Percentiles rank a stretch among this genome's conserved stretches.
These are phyloP conservation scores for Eutrema yunnanense DNA, from an alignment of 345 rosid genomes.

Conservation along the genomic window DNA sequence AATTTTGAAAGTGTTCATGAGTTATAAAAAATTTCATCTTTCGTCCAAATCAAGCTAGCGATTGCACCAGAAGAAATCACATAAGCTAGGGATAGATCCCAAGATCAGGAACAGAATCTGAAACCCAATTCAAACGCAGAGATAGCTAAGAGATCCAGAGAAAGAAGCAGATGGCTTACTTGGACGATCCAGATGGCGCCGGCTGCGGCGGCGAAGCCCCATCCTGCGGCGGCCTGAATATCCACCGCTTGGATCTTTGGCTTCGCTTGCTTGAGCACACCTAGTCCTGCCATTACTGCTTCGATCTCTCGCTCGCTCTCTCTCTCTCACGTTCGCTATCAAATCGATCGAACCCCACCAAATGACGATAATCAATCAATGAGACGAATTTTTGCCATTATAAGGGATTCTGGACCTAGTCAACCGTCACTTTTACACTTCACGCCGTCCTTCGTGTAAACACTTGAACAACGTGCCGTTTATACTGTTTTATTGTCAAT, in stretches of 20 bases:
- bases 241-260: conserved; percentile 58
- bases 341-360: conserved; percentile 14
- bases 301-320: conserved; percentile 18
- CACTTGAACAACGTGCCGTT: conserved; percentile 11
- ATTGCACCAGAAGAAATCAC: background rate
- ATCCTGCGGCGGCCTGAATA: conserved; percentile 63
- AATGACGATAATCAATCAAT: conserved; percentile 19
- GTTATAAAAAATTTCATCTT: background rate
- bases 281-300: conserved; percentile 42
- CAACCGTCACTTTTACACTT: conserved; percentile 8
- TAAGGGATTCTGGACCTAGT: conserved; percentile 11
- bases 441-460: background rate
- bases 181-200: conserved; percentile 71
- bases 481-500: background rate
- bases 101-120: conserved; percentile 1
- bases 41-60: background rate
- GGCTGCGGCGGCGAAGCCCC: conserved; percentile 82
- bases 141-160: background rate
- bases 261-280: conserved; percentile 41
- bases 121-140: background rate
- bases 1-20: background rate
- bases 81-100: background rate
- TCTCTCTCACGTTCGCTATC: conserved; percentile 10
- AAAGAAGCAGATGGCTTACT: conserved; percentile 31
- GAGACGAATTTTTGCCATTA: background rate